Evolutionary conservation across 148 eudicot species (phyloP).

Genomic region (Chenopodium suecicum): DNA sequence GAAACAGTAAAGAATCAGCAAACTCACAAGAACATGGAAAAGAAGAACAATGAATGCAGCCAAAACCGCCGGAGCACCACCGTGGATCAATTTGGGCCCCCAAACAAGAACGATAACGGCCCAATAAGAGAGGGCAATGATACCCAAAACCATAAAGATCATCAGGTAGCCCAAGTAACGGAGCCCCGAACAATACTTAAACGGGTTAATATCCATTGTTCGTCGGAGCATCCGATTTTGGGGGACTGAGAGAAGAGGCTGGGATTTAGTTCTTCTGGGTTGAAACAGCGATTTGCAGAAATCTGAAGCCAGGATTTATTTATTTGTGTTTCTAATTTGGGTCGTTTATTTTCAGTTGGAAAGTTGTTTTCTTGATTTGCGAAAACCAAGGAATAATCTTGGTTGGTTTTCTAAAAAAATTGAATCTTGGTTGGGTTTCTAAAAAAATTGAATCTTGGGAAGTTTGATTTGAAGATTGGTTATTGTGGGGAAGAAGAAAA

Average conservation of each 20-base stretch:
- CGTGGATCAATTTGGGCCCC: slow-evolving; percentile 61
- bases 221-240: slow-evolving; percentile 27
- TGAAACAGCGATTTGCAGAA: slow-evolving; percentile 47
- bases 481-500: not conserved
- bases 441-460: not conserved
- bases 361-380: not conserved
- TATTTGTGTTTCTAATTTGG: not conserved
- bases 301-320: slow-evolving; percentile 40
- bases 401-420: not conserved
- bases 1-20: not conserved
- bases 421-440: not conserved
- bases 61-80: slow-evolving; percentile 38
- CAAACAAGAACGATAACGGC: slow-evolving; percentile 70
- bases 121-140: slow-evolving; percentile 57
- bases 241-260: slow-evolving; percentile 27
- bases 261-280: slow-evolving; percentile 33
- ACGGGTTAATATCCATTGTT: slow-evolving; percentile 55
- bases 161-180: slow-evolving; percentile 70
- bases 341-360: not conserved
- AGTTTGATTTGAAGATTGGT: not conserved
- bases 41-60: slow-evolving; percentile 45
- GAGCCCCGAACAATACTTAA: slow-evolving; percentile 70
- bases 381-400: not conserved
- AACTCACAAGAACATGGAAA: slow-evolving; percentile 70
- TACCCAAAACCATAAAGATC: slow-evolving; percentile 56